Base-by-base conservation (phyloP, 352 stramenopile species). In the Peronosclerospora sorghi region DNA sequence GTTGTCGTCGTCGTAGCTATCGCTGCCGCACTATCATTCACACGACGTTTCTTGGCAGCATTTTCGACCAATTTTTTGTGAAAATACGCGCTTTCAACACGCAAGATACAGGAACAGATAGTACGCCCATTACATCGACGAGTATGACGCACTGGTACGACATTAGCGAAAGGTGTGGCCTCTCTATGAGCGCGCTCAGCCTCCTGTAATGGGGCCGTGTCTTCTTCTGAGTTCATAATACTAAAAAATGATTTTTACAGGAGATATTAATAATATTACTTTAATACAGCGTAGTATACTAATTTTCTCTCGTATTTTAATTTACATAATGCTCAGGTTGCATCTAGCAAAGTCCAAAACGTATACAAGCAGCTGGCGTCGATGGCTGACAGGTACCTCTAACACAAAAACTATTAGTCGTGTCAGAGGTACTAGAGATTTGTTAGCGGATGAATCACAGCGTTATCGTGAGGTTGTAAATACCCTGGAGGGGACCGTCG, bases 341-440 rank as follows among this genome's bases (percentile, higher is more conserved):
- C 27, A 32, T 6, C 41, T 21, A 32, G 35, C 15, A n/a, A 23
- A 30, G 8, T 1, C 17, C n/a, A n/a, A 13, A 18, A 35, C 12
- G 30, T 37, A 28, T 7, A 9, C 45, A 19, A 35, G 21, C 30
- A 29, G 41, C 32, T 51, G 30, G 27, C 41, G 58, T 41, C 54
- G 54, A 39, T 61, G 36, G 44, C 34, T 77, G 20, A 29, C 56
- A 1, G 41, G 45, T 1, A 35, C 54, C 1, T 17, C 56, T 19
- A 67, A 81, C 34, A 41, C 45, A 1, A 57, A 63, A 27, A 44
- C 50, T 1, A 38, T 88, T 5, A 68, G 38, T 8, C 73, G 76
- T 12, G 81, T 94, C 14, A 68, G 81, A 21, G 81, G 81, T 10
- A 94, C 73, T 9, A 64, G 79, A 20, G 81, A 94, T 21, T 38